Evolutionary conservation across 495 filamentous ascomycete species (phyloP), one percentile per base, ranked within the genome.

Genomic region (Durotheca rogersii): DNA sequence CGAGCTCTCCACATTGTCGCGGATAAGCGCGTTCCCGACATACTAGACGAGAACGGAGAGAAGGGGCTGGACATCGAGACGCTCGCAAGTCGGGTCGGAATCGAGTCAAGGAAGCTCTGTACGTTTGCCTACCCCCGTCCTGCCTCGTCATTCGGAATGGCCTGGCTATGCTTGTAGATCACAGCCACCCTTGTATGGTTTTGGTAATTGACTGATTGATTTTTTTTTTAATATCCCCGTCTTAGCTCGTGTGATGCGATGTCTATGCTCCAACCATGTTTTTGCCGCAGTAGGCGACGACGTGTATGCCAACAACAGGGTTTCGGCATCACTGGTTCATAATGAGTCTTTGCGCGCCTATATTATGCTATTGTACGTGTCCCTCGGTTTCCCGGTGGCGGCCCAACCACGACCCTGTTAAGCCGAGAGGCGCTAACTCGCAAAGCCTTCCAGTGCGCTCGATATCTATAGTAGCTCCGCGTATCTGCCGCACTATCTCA

Each of bases 331-430:
- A 1, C 37, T 71, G 9, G 63, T 68, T 0, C 41, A 47, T 2
- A 70, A 72, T 21, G 66, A 69, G 32, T 56, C 53, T 0, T 31
- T 72, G 14, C 55, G 63, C 6, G 67, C 70, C 11, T 68, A 69
- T 43, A 50, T 71, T 7, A 36, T 61, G 39, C 39, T 61, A 6
- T 65, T 57, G 57, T 67, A 53, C 30, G 61, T 46, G n/a, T n/a
- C n/a, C n/a, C n/a, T n/a, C n/a, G n/a, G n/a, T n/a, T n/a, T n/a
- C n/a, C n/a, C n/a, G n/a, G n/a, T n/a, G n/a, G n/a, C n/a, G n/a
- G n/a, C n/a, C n/a, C n/a, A n/a, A n/a, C 10, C 14, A 27, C 15
- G 9, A 10, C 18, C n/a, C 15, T 7, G 2, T 1, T 12, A 5
- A 11, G 0, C 3, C 11, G 18, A 1, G 27, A 2, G 4, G 37